A percentile compares a stretch with the other conserved stretches of the same genome.
Conservation (phyloP, 257 asterid species). For the Solanum medicagineum region DNA sequence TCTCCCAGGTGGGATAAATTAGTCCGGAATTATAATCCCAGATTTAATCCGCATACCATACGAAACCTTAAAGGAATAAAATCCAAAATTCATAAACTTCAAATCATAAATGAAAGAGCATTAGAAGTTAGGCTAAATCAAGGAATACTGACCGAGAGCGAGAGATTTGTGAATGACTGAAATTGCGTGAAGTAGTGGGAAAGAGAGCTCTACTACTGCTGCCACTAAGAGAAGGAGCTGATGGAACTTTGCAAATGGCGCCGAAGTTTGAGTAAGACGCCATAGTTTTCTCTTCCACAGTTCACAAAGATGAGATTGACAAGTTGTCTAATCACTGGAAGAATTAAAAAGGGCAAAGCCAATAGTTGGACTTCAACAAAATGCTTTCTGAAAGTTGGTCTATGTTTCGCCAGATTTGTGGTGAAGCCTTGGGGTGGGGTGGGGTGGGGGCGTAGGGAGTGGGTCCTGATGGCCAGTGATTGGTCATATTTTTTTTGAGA, state of each 20-base stretch:
- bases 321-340: neutral
- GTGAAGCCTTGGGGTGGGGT: neutral
- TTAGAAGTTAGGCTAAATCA: neutral
- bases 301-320: neutral
- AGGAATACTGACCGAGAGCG: constrained; percentile 4
- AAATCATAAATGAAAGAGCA: neutral
- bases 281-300: neutral
- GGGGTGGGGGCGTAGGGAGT: neutral
- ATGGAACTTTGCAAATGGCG: constrained; percentile 7
- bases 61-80: neutral
- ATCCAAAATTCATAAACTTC: neutral
- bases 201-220: neutral
- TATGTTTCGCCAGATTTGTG: neutral
- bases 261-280: constrained; percentile 1
- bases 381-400: neutral
- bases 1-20: too few relatives aligned
- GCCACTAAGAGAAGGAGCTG: neutral
- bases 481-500: neutral
- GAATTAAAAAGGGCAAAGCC: neutral
- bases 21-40: neutral
- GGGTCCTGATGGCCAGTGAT: neutral
- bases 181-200: neutral
- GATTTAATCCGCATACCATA: neutral
- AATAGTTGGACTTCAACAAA: neutral
- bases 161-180: neutral